A percentile compares a stretch with the other conserved stretches of the same genome.
These are phyloP conservation scores for Hyphodiscus hymeniophilus DNA, from an alignment of 495 filamentous ascomycete species.

Conservation along the genomic window DNA sequence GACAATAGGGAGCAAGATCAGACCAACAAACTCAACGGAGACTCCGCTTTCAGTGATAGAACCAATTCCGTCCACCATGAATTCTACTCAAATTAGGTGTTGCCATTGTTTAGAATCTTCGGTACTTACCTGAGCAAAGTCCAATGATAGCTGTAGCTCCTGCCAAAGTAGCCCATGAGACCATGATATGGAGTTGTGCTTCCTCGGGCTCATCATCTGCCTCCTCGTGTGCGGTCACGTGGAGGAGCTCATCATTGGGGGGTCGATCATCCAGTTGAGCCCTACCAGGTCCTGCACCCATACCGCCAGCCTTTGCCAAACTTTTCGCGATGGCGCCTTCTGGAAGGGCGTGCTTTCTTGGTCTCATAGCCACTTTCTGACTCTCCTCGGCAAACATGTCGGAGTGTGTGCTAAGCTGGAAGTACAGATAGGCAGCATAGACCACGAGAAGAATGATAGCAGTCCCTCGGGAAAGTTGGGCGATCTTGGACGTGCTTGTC, in stretches of 20 bases:
- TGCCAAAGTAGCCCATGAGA: slow-evolving; percentile 62
- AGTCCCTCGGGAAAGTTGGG: slow-evolving; percentile 61
- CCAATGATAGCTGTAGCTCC: slow-evolving; percentile 73
- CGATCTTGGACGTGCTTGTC: slow-evolving; percentile 25
- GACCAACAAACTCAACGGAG: slow-evolving; percentile 69
- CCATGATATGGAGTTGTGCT: slow-evolving; percentile 59
- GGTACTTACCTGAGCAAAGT: slow-evolving; percentile 50
- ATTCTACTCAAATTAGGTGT: slow-evolving; percentile 39
- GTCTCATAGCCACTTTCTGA: slow-evolving; percentile 51
- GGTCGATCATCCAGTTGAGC: slow-evolving; percentile 29
- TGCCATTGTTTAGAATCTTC: background rate
- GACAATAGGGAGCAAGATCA: slow-evolving; percentile 84
- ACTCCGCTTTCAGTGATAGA: slow-evolving; percentile 54
- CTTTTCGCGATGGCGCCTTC: slow-evolving; percentile 52
- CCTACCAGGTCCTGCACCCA: slow-evolving; percentile 33
- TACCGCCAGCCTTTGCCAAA: slow-evolving; percentile 51
- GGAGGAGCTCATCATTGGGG: slow-evolving; percentile 35
- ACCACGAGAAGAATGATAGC: slow-evolving; percentile 67
- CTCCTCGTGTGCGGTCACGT: slow-evolving; percentile 46
- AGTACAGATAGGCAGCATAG: slow-evolving; percentile 69
- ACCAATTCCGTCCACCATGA: slow-evolving; percentile 75
- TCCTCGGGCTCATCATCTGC: slow-evolving; percentile 44
- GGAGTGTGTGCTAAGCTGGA: slow-evolving; percentile 73
- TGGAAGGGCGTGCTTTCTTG: slow-evolving; percentile 38
- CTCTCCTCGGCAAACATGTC: slow-evolving; percentile 66